A percentile compares a stretch with the other conserved stretches of the same genome.
These are phyloP conservation scores for Blastomyces silverae DNA, from an alignment of 2,329 filamentous ascomycete species.

Conservation along the genomic window DNA sequence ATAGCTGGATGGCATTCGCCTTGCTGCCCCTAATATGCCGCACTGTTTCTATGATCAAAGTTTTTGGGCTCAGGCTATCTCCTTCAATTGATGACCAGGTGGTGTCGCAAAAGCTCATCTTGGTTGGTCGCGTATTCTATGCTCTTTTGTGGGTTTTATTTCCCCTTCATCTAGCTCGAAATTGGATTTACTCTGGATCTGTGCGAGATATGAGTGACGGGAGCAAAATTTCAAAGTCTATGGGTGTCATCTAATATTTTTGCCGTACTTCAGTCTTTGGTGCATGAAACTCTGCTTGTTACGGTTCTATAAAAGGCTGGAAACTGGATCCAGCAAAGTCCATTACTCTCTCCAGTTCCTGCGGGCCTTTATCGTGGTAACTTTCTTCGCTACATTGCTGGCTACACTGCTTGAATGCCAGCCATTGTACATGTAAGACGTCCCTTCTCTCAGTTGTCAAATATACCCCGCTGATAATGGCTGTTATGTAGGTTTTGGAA, in stretches of 20 bases:
- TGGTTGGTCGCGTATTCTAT: slow-evolving; percentile 19
- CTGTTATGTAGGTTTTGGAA: neutral
- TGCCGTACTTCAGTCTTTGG: slow-evolving; percentile 19
- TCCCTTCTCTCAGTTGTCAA: neutral
- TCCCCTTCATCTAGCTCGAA: neutral
- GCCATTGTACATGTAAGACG: slow-evolving; percentile 13
- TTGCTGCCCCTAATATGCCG: slow-evolving; percentile 18
- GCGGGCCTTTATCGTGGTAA: slow-evolving; percentile 16
- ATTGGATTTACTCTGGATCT: neutral
- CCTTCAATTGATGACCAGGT: slow-evolving; percentile 11
- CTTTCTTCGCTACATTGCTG: slow-evolving; percentile 17
- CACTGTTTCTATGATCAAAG: slow-evolving; percentile 16
- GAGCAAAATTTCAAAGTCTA: neutral
- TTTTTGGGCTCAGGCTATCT: slow-evolving; percentile 16
- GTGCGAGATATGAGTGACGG: neutral
- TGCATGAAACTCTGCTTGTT: slow-evolving; percentile 22
- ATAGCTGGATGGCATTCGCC: slow-evolving; percentile 22
- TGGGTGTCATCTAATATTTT: neutral
- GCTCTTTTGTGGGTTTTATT: slow-evolving; percentile 19
- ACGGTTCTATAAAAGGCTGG: slow-evolving; percentile 20
- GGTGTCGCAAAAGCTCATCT: slow-evolving; percentile 18
- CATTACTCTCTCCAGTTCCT: slow-evolving; percentile 19
- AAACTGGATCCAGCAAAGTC: slow-evolving; percentile 21
- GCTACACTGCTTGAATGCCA: slow-evolving; percentile 21
- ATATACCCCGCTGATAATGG: neutral